phyloP scores from a whole-genome alignment of 2,329 filamentous ascomycete genomes.

The Cryphonectria naterciae region DNA sequence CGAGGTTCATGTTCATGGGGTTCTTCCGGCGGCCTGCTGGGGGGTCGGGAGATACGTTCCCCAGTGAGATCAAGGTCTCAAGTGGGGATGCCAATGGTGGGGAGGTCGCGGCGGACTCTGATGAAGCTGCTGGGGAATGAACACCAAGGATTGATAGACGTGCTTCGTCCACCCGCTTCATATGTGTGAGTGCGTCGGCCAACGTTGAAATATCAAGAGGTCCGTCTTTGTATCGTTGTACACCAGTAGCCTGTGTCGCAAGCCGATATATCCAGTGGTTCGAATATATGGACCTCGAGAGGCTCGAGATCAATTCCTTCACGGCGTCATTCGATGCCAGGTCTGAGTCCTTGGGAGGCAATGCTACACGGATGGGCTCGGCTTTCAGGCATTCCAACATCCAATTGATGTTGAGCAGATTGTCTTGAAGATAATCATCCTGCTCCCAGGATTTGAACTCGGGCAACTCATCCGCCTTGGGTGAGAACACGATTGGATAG shows the following conservation, averaged over 20 bases:
- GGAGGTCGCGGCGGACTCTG: conserved; percentile 38
- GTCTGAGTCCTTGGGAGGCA: conserved; percentile 13
- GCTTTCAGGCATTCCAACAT: conserved; percentile 49
- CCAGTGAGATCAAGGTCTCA: conserved; percentile 20
- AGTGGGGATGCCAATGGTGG: conserved; percentile 35
- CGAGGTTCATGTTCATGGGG: conserved; percentile 52
- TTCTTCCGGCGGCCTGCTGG: conserved; percentile 17
- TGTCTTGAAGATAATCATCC: conserved; percentile 49
- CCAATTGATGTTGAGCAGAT: conserved; percentile 50
- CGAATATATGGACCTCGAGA: conserved; percentile 36
- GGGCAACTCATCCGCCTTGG: conserved; percentile 14
- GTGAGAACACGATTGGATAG: conserved; percentile 31
- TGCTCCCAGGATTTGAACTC: conserved; percentile 31
- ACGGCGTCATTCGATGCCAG: conserved; percentile 20
- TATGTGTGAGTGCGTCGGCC: conserved; percentile 34
- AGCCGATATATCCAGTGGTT: conserved; percentile 41
- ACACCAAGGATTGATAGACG: conserved; percentile 12
- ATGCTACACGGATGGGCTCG: conserved; percentile 28
- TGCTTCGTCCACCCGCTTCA: conserved; percentile 28
- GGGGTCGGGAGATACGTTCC: conserved; percentile 21
- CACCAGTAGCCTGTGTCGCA: conserved; percentile 35
- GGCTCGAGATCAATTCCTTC: conserved; percentile 8
- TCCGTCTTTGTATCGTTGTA: conserved; percentile 25
- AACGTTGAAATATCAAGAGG: conserved; percentile 29
- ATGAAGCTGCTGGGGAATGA: conserved; percentile 27